A percentile compares a stretch with the other conserved stretches of the same genome.
These are phyloP conservation scores for Colletotrichum lupini DNA, from an alignment of 2,329 filamentous ascomycete genomes.

Conservation along the genomic window DNA sequence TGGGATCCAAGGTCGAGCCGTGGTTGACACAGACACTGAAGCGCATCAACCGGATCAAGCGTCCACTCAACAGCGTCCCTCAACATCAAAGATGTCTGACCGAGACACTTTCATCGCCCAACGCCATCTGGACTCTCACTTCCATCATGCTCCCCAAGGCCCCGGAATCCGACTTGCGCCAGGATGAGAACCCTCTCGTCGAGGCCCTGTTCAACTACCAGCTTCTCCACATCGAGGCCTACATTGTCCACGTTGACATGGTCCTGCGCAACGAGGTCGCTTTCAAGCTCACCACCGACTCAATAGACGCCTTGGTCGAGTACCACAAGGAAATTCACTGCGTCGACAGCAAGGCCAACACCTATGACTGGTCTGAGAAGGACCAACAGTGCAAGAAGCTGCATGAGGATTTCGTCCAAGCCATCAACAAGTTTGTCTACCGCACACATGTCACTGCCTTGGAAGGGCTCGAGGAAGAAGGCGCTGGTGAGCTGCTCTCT, in stretches of 20 bases:
- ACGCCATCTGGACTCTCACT: slow-evolving; percentile 94
- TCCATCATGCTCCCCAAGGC: slow-evolving; percentile 93
- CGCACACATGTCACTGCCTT: slow-evolving; percentile 88
- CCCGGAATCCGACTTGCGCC: slow-evolving; percentile 84
- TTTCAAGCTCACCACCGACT: slow-evolving; percentile 95
- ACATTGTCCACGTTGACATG: slow-evolving; percentile 99
- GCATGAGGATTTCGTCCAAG: slow-evolving; percentile 95
- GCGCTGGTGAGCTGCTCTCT: slow-evolving; percentile 90
- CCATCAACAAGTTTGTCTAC: slow-evolving; percentile 97
- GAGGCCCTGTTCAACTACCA: slow-evolving; percentile 94
- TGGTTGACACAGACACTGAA: slow-evolving; percentile 98
- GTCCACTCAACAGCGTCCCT: slow-evolving; percentile 94
- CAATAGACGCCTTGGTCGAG: slow-evolving; percentile 91
- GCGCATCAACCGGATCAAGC: slow-evolving; percentile 95
- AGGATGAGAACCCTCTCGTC: slow-evolving; percentile 83
- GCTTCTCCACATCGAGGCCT: slow-evolving; percentile 93
- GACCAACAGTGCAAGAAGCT: slow-evolving; percentile 96
- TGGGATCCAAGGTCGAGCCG: slow-evolving; percentile 90
- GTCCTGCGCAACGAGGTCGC: slow-evolving; percentile 97
- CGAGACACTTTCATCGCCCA: slow-evolving; percentile 88
- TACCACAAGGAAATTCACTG: slow-evolving; percentile 98
- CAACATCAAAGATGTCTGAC: slow-evolving; percentile 97
- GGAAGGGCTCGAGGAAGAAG: slow-evolving; percentile 96
- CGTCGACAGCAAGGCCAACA: slow-evolving; percentile 87
- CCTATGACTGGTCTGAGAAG: slow-evolving; percentile 97